Base-by-base conservation (phyloP, 2,329 filamentous ascomycete species). In the Curvularia verruculosa region DNA sequence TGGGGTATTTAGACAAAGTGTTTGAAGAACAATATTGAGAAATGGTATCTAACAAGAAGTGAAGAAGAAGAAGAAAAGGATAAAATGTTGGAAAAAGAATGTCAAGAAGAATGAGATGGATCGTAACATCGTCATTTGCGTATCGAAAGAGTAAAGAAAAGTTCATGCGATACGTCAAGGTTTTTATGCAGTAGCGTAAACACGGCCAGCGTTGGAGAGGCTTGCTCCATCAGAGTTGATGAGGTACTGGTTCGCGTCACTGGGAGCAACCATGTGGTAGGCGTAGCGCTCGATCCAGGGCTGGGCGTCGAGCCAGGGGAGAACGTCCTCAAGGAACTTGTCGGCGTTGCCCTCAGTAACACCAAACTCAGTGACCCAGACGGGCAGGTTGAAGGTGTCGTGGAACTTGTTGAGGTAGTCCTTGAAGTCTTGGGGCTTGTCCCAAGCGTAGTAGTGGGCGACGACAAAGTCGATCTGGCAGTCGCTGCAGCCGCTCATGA, bases 301-400 rank as follows among this genome's bases (percentile, higher is more conserved):
- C 54, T 65, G 62, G 21, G 43, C 28, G 52, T 77, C 75, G 64
- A 77, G 58, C 74, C 74, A 77, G 10, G 68, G 67, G 21, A 76
- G 60, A 5, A 71, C 69, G 31, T 70, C 57, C 57, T 64, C 62
- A 49, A 77, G 59, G 64, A 77, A 77, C 2, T 56, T 43, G 3
- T 65, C 55, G 13, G 58, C 60, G 41, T 66, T 59, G 21, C 65
- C 67, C n/a, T 66, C 65, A 6, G 61, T 69, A 19, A 70, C 59
- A 23, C 67, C 71, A 53, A 76, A 77, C 58, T 77, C 75, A 19
- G 70, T 76, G 48, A 77, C 59, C 74, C 75, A 77, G 49, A 77
- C 58, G 9, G 70, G 70, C 66, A 67, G 69, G 46, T 65, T 63
- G 52, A 67, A 66, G 21, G 60, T 59, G 24, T 66, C 28, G 60